A percentile compares a stretch with the other conserved stretches of the same genome.
phyloP scores from a whole-genome alignment of 2,329 filamentous ascomycete species.

The Pseudogymnoascus sp. region DNA sequence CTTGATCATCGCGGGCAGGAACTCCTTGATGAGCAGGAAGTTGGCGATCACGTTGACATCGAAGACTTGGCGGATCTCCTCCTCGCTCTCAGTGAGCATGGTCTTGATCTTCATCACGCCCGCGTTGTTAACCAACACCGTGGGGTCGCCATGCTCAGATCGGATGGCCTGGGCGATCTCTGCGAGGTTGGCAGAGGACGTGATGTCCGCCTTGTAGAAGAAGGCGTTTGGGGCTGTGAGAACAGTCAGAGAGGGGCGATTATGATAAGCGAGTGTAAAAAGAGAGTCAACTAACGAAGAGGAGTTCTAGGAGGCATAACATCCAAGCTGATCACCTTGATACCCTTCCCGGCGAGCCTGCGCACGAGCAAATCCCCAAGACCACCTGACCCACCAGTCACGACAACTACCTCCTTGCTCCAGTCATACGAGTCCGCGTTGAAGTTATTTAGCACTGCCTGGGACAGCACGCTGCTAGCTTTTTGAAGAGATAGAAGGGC shows the following conservation, averaged over 20 bases:
- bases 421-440: conserved; percentile 50
- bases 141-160: conserved; percentile 51
- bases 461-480: conserved; percentile 44
- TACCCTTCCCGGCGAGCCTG: conserved; percentile 51
- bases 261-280: background rate
- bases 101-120: conserved; percentile 50
- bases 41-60: conserved; percentile 62
- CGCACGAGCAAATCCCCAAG: conserved; percentile 60
- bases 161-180: conserved; percentile 45
- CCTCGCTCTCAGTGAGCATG: conserved; percentile 48
- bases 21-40: conserved; percentile 55
- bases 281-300: conserved; percentile 2
- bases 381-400: conserved; percentile 68
- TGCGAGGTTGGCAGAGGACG: conserved; percentile 45
- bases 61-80: conserved; percentile 55
- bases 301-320: conserved; percentile 37
- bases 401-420: conserved; percentile 58
- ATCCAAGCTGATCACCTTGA: conserved; percentile 65
- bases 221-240: conserved; percentile 43
- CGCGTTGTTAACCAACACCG: conserved; percentile 65
- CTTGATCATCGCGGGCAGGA: conserved; percentile 57
- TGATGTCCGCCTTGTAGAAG: conserved; percentile 62
- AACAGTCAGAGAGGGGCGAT: background rate
- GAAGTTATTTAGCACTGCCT: conserved; percentile 42
- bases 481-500: conserved; percentile 23